Base-by-base conservation (phyloP, 345 rosid species). In the Bretschneidera sinensis region DNA sequence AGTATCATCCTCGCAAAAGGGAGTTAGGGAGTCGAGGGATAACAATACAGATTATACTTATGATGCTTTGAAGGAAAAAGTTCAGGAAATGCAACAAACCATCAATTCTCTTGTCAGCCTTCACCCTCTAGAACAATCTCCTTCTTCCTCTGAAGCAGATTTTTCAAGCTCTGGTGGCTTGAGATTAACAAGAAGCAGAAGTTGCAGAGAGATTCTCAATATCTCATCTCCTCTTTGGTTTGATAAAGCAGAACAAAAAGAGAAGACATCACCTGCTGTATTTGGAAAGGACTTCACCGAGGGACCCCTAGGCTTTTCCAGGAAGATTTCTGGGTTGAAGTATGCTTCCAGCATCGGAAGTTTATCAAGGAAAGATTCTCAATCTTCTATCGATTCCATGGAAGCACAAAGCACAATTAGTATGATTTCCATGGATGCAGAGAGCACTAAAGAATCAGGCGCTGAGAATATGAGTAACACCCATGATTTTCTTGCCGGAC, bases 51-150 rank as follows among this genome's bases (percentile, higher is more conserved):
- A 70, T 47, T 51, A 52, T 51, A 73, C 74, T 16, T 76, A 72
- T 43, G 70, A 78, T 64, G 76, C 76, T 49, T 65, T 92, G 72
- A 79, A 76, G 57, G 71, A 55, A 67, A 86, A 82, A 62, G 70
- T 92, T 57, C 80, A 72, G 68, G 81, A 91, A 56, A 70, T 92
- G 81, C 89, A 89, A 25, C 74, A 74, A 64, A 83, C 86, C 2
- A 78, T 92, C 54, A 65, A 70, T 59, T 65, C 64, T 70, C 81
- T 85, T 57, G 70, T 80, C 62, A 76, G 47, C 52, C 55, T 70
- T 52, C 78, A 79, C 69, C 76, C 74, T 35, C 33, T 60, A 57
- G 88, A 85, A 43, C 81, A 53, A 56, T 78, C 83, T 63, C 74
- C 91, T 23, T n/a, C n/a, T n/a, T 64, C 67, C 35, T 65, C 69